Conservation (phyloP, 768 basidiomycete species). For the Lactarius sanguifluus region DNA sequence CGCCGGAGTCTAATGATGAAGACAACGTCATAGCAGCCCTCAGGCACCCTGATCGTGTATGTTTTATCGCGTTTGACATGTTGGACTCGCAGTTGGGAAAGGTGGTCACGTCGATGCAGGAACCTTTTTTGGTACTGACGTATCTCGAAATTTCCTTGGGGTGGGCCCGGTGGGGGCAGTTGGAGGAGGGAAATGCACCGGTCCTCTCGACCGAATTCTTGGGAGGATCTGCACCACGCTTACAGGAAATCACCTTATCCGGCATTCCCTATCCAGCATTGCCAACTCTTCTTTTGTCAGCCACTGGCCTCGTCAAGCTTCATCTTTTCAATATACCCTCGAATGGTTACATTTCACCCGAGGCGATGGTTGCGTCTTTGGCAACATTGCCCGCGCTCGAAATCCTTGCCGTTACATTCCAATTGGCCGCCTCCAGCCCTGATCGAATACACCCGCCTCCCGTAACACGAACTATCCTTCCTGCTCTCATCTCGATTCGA, state of each 20-base stretch:
- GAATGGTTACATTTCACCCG: too few relatives aligned
- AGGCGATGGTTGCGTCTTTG: neutral
- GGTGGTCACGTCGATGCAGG: neutral
- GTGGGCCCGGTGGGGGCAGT: neutral
- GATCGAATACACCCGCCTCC: neutral
- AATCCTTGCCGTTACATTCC: neutral
- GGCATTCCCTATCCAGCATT: constrained; percentile 16
- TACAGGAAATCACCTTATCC: constrained; percentile 46
- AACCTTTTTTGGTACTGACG: neutral
- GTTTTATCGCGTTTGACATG: too few relatives aligned
- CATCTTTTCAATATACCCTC: too few relatives aligned
- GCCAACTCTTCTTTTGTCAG: too few relatives aligned
- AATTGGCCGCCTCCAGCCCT: neutral
- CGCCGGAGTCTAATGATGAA: neutral
- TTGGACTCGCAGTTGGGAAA: too few relatives aligned
- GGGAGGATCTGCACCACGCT: constrained; percentile 74
- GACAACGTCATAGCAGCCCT: neutral
- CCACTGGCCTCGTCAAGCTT: too few relatives aligned
- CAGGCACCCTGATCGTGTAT: neutral
- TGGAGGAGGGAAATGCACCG: too few relatives aligned
- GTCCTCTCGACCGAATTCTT: too few relatives aligned
- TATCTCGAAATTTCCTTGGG: constrained; percentile 43
- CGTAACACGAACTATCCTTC: neutral
- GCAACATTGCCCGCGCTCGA: neutral
- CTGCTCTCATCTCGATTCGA: neutral